Base-by-base conservation (phyloP, 306 rosid species). In the Gastrolobium bilobum region DNA sequence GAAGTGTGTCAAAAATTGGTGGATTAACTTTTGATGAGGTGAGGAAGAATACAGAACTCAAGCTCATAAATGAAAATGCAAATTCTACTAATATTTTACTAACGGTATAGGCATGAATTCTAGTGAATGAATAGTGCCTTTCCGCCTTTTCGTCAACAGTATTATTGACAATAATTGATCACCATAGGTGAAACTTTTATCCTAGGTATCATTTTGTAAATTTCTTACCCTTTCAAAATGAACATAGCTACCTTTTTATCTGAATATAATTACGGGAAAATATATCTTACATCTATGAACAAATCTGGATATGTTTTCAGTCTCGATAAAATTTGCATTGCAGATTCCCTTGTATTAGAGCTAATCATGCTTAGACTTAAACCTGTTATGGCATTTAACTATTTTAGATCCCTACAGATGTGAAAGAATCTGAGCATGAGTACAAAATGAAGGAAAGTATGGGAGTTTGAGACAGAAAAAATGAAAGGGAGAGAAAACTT, bases 1-100 rank as follows among this genome's bases (percentile, higher is more conserved):
- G 99, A 75, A 95, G 99, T 72, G 89, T 93, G 73, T 95, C 99
- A 4, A 87, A 91, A 71, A 84, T 93, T 72, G 99, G 96, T 70
- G 99, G 99, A 81, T 84, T 95, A 74, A 95, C 99, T 71, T 91
- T 95, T 83, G 99, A 95, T 86, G 99, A 95, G 97, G 99, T 93
- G 77, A 91, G 90, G 71, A 70, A 20, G 68, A 56, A 68, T 76
- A 50, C 80, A 39, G 54, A 79, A 35, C 26, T 79, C 71, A 73
- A 68, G 75, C 61, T 26, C 75, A 15, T 44, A 67, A 65, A 56
- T 72, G 42, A 76, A 82, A 79, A 31, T 46, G 63, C 35, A 50
- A 60, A 46, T 62, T 14, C 5, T 63, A 57, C 68, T 43, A 20
- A 46, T 78, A 74, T 31, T 54, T 66, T 58, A 31, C 34, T 70